Evolutionary conservation across 192 early-diverging fungal species (phyloP).

Genomic region (Cetraspora pellucida): DNA sequence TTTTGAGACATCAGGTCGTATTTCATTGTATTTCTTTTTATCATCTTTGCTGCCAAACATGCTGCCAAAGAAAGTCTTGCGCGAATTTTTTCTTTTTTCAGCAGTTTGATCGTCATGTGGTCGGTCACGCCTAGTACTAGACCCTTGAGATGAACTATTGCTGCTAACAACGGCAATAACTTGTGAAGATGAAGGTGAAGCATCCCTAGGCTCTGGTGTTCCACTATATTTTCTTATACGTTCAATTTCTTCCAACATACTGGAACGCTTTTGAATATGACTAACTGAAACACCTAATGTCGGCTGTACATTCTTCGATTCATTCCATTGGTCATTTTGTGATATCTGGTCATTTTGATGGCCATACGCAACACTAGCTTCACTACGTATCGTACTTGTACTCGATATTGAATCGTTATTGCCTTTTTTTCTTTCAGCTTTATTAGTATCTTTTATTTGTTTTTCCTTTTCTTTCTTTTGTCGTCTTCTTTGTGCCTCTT

Average conservation of each 20-base stretch:
- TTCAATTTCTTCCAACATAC: slow-evolving; percentile 3
- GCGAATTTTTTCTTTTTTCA: slow-evolving; percentile 10
- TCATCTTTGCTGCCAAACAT: slow-evolving; percentile 33
- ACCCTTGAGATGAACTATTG: neutral
- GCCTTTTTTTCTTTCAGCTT: slow-evolving; percentile 27
- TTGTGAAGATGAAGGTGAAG: neutral
- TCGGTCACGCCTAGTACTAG: neutral
- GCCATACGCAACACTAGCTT: neutral
- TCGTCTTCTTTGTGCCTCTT: slow-evolving; percentile 36
- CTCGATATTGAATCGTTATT: slow-evolving; percentile 8
- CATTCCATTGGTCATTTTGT: neutral
- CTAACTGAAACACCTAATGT: neutral
- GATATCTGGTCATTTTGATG: neutral
- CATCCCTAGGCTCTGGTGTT: slow-evolving; percentile 5
- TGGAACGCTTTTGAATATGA: neutral
- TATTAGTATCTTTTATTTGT: slow-evolving; percentile 36
- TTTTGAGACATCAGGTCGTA: slow-evolving; percentile 19
- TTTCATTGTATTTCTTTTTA: slow-evolving; percentile 34
- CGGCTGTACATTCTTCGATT: neutral
- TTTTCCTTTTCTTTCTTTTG: slow-evolving; percentile 31
- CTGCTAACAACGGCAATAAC: neutral
- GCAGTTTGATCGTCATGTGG: neutral
- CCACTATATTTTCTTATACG: neutral
- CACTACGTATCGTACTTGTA: neutral
- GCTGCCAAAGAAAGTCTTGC: slow-evolving; percentile 32